phyloP scores from a whole-genome alignment of 148 eudicot genomes.

The Fagopyrum homotropicum region DNA sequence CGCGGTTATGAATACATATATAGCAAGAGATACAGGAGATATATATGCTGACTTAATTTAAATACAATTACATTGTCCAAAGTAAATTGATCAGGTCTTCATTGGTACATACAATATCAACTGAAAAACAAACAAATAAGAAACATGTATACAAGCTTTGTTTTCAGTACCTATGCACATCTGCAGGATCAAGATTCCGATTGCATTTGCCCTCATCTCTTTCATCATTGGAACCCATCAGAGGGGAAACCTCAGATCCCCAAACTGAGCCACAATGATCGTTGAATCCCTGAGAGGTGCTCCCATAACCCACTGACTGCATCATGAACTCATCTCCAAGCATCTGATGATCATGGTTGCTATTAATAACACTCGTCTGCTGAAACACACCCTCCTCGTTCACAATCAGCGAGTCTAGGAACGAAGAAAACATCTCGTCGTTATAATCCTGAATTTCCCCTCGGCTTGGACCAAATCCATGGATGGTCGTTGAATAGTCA shows the following conservation, averaged over 20 bases:
- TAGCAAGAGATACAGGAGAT: too few species aligned
- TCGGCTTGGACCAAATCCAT: neutral
- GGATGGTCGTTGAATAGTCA: too few species aligned
- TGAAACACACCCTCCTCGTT: neutral
- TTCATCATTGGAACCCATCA: neutral
- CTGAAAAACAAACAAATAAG: neutral
- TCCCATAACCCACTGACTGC: neutral
- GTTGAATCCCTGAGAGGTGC: neutral
- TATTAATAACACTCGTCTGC: neutral
- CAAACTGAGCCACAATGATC: neutral
- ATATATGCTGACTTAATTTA: neutral
- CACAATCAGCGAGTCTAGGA: neutral
- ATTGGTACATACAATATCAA: neutral
- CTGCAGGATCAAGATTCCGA: slow-evolving; percentile 1
- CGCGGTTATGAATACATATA: neutral
- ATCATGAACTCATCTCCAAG: neutral
- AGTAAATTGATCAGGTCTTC: neutral
- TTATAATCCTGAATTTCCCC: neutral
- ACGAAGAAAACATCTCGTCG: slow-evolving; percentile 7
- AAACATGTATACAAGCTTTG: neutral
- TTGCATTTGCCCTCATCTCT: slow-evolving; percentile 3
- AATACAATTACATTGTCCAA: neutral
- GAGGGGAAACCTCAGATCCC: neutral
- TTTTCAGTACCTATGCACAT: neutral
- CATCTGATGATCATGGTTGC: neutral